A percentile compares a stretch with the other conserved stretches of the same genome.
Conservation (phyloP, 495 filamentous ascomycete species). For the Neurospora sp. region DNA sequence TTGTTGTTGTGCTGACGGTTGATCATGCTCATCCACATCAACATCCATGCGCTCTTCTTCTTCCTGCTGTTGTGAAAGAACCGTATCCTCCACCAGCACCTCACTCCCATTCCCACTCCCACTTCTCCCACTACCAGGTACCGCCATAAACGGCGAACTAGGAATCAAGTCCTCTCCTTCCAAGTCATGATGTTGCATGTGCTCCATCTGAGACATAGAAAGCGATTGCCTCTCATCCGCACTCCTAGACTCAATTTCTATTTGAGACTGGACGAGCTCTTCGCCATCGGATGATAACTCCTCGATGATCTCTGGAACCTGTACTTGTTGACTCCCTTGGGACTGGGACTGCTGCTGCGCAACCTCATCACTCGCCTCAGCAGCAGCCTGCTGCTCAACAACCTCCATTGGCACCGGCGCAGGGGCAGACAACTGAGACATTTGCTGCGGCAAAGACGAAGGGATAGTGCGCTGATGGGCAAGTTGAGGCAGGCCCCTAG, state of each 20-base stretch:
- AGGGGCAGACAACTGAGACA: background rate
- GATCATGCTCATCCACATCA: background rate
- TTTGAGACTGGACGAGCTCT: background rate
- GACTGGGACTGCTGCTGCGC: background rate
- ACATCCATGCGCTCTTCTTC: slow-evolving; percentile 2
- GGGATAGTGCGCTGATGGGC: background rate
- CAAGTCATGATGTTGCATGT: background rate
- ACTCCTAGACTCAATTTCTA: background rate
- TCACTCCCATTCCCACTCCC: background rate
- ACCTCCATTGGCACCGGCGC: background rate
- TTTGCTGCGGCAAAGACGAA: background rate
- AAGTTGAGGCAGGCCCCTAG: background rate
- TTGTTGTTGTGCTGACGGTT: background rate
- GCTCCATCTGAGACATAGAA: background rate
- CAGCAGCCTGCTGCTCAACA: background rate
- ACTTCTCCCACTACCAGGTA: background rate
- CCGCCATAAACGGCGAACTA: background rate
- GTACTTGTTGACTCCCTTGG: background rate
- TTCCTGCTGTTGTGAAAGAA: slow-evolving; percentile 2
- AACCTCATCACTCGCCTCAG: background rate
- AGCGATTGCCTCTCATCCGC: background rate
- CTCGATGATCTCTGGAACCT: background rate
- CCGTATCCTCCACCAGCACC: background rate
- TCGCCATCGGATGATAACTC: background rate
- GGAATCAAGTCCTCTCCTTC: background rate